Base-by-base conservation (phyloP, 177 flowering plant genomes). In the Tripterygium wilfordii region DNA sequence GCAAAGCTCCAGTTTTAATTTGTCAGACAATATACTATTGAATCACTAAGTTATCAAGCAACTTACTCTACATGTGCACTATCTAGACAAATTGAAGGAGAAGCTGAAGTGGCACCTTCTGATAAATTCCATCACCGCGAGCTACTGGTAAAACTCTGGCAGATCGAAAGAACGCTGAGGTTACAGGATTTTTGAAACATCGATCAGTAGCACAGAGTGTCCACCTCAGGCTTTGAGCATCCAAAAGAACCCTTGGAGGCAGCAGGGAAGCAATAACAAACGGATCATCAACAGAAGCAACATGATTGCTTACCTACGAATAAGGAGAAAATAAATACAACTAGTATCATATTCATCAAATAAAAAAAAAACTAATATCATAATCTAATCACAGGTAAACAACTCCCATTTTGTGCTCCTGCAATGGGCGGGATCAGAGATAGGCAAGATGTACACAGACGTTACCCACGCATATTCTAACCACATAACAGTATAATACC, bases 41-140 rank as follows among this genome's bases (percentile, higher is more conserved):
- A n/a, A n/a, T n/a, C n/a, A n/a, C n/a, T n/a, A n/a, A n/a, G n/a
- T n/a, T n/a, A n/a, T n/a, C n/a, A n/a, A n/a, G n/a, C n/a, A n/a
- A n/a, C n/a, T n/a, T n/a, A n/a, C n/a, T n/a, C n/a, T n/a, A n/a
- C n/a, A n/a, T n/a, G n/a, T n/a, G n/a, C n/a, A n/a, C n/a, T n/a
- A n/a, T n/a, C n/a, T n/a, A n/a, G n/a, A n/a, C n/a, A n/a, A n/a
- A n/a, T n/a, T n/a, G n/a, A n/a, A n/a, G n/a, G n/a, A n/a, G n/a
- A n/a, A n/a, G n/a, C n/a, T n/a, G n/a, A n/a, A n/a, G n/a, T n/a
- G 5, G 21, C 77, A 88, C 98, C 96, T 76, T 75, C 59, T 92
- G 98, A 73, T 88, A 88, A 49, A 92, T 64, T 20, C 98, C 98
- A 40, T 86, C 95, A 54, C 98, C 98, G 42, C 96, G 94, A 56